Percentiles rank a stretch among this genome's conserved stretches.
Conservation (phyloP, 1,139 yeast species). For the Schwanniomyces etchellsii region DNA sequence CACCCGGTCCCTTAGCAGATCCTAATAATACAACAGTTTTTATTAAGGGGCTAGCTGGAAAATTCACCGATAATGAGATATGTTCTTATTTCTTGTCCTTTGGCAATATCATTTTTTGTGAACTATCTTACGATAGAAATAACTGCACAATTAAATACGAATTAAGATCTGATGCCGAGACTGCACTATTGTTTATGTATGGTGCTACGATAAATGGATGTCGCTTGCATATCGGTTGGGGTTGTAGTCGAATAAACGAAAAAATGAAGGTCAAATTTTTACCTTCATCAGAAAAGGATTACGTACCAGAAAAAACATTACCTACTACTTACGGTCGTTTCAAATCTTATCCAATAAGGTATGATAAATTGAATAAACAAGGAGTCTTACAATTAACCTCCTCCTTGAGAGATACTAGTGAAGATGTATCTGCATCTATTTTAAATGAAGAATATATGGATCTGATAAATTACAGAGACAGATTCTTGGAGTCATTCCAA, state of each 20-base stretch:
- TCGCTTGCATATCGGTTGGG: constrained; percentile 31
- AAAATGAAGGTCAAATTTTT: constrained; percentile 6
- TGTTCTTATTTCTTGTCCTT: constrained; percentile 23
- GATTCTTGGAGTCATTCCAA: too few species aligned
- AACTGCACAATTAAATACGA: constrained; percentile 23
- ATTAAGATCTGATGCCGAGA: constrained; percentile 30
- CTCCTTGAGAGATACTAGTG: too few species aligned
- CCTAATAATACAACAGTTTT: constrained; percentile 30
- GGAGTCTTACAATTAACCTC: too few species aligned
- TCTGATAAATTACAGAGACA: constrained; percentile 1
- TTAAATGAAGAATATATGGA: too few species aligned
- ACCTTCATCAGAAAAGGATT: constrained; percentile 5
- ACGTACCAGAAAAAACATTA: constrained; percentile 10
- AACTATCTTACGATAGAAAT: constrained; percentile 15
- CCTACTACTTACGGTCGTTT: constrained; percentile 17
- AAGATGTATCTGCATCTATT: too few species aligned
- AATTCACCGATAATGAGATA: constrained; percentile 26
- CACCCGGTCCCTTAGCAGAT: constrained; percentile 26
- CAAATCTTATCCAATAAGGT: constrained; percentile 10
- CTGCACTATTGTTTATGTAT: constrained; percentile 28
- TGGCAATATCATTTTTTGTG: constrained; percentile 29
- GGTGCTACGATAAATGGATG: constrained; percentile 27
- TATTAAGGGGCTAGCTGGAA: constrained; percentile 24
- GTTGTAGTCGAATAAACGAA: constrained; percentile 10
- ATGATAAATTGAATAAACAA: constrained; percentile 15